These are phyloP conservation scores for Epichloe scottii DNA, from an alignment of 2,329 filamentous ascomycete genomes.

Conservation along the genomic window DNA sequence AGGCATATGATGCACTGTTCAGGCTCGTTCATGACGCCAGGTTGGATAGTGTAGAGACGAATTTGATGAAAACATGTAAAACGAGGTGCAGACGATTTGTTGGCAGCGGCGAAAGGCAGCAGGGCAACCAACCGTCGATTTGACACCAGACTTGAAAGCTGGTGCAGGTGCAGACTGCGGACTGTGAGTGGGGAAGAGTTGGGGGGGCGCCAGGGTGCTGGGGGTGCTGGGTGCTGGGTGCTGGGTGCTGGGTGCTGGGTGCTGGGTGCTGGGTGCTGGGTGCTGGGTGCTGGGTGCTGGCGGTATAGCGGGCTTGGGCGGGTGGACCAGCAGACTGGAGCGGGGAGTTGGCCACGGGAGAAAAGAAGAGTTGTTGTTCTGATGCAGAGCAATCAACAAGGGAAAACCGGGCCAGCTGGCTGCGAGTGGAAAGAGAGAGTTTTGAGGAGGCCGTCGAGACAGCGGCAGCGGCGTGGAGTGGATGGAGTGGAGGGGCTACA, in stretches of 20 bases:
- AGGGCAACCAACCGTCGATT: not conserved
- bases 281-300: not conserved
- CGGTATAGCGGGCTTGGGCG: not conserved
- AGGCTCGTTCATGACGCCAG: slow-evolving; percentile 37
- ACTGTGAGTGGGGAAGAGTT: not conserved
- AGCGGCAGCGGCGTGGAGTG: not conserved
- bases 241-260: not conserved
- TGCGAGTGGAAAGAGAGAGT: slow-evolving; percentile 1
- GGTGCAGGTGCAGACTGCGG: not conserved
- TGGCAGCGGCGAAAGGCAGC: slow-evolving; percentile 6
- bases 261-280: not conserved
- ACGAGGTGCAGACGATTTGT: slow-evolving; percentile 9
- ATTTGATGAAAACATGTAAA: slow-evolving; percentile 37
- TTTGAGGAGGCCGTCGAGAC: not conserved
- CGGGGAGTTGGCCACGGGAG: not conserved
- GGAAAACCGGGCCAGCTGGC: not conserved
- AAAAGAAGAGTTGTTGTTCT: not conserved
- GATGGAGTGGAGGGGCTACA: not conserved
- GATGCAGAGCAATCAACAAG: not conserved
- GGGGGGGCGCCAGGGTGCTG: not conserved
- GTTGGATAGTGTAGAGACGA: slow-evolving; percentile 22
- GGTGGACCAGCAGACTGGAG: not conserved
- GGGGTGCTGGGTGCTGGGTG: not conserved
- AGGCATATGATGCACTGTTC: slow-evolving; percentile 62
- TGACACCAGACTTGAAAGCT: not conserved